Conservation (phyloP, 768 basidiomycete species). For the Boletus barrowsii region DNA sequence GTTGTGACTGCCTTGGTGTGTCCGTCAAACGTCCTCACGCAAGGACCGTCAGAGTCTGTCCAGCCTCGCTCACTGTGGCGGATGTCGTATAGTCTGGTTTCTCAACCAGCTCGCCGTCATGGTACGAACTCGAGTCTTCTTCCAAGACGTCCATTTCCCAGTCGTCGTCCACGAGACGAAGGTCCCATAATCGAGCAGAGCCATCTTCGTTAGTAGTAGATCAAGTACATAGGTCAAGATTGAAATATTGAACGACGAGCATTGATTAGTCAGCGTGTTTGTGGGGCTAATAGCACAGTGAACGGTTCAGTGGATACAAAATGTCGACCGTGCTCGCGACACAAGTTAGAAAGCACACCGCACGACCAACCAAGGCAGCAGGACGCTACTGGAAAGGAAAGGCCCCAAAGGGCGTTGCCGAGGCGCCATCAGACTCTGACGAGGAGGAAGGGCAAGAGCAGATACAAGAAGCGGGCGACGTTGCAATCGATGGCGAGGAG, state of each 20-base stretch:
- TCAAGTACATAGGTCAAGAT: too few relatives aligned
- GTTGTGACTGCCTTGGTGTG: conserved; percentile 92
- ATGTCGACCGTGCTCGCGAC: conserved; percentile 36
- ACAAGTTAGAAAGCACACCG: conserved; percentile 61
- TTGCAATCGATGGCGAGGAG: conserved; percentile 57
- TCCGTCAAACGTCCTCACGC: conserved; percentile 77
- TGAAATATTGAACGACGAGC: too few relatives aligned
- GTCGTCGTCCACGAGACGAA: conserved; percentile 78
- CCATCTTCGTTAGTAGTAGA: too few relatives aligned
- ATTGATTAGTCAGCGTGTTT: too few relatives aligned
- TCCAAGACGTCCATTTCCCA: conserved; percentile 55
- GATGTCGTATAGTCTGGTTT: conserved; percentile 41
- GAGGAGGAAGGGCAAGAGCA: conserved; percentile 51
- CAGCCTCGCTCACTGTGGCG: conserved; percentile 36
- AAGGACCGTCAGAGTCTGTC: conserved; percentile 49
- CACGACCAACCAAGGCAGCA: conserved; percentile 74
- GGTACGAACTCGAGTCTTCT: conserved; percentile 45
- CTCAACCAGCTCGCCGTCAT: conserved; percentile 38
- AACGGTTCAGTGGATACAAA: too few relatives aligned
- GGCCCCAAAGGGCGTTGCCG: conserved; percentile 70
- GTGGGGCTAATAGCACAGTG: too few relatives aligned
- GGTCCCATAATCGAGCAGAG: conserved; percentile 85
- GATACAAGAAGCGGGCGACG: conserved; percentile 50
- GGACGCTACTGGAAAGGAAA: conserved; percentile 91
- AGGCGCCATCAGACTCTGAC: conserved; percentile 63